Conservation (phyloP, 768 basidiomycete genomes). For the Amanita pseudoporphyria region DNA sequence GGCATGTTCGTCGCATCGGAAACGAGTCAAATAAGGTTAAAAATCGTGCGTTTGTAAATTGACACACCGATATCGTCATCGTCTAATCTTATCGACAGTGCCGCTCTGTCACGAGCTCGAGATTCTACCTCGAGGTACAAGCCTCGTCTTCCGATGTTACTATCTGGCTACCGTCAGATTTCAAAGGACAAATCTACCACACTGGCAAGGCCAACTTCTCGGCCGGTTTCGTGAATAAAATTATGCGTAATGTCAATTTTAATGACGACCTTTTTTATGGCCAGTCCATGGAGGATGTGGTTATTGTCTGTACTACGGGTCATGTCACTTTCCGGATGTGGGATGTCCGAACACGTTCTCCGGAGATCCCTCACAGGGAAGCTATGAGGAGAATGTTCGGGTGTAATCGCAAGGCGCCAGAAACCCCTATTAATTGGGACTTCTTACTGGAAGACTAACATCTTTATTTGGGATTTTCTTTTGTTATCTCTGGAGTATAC, state of each 20-base stretch:
- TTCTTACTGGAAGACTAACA: conserved; percentile 62
- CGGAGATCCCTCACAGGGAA: conserved; percentile 57
- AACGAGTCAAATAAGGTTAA: conserved; percentile 49
- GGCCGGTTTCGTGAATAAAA: conserved; percentile 64
- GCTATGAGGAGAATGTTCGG: conserved; percentile 55
- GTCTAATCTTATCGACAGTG: conserved; percentile 27
- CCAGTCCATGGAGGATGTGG: conserved; percentile 42
- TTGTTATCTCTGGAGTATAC: conserved; percentile 8
- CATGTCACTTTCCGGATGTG: conserved; percentile 68
- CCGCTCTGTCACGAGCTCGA: conserved; percentile 41
- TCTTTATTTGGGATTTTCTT: conserved; percentile 1
- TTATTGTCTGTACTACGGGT: conserved; percentile 53
- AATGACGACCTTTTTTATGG: conserved; percentile 30
- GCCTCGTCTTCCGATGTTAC: conserved; percentile 62
- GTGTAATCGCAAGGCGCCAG: conserved; percentile 43
- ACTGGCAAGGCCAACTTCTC: conserved; percentile 48
- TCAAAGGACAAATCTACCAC: conserved; percentile 56
- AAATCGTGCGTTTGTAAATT: conserved; percentile 47
- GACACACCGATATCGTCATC: conserved; percentile 9
- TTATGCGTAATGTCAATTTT: conserved; percentile 42
- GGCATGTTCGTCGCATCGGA: conserved; percentile 55
- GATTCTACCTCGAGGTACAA: conserved; percentile 56
- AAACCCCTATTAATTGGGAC: conserved; percentile 64
- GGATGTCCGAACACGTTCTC: conserved; percentile 57
- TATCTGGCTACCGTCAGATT: conserved; percentile 73